A percentile compares a stretch with the other conserved stretches of the same genome.
These are phyloP conservation scores for Neotropicomus parvogracilis DNA, from an alignment of 1,284 basidiomycete species.

Conservation along the genomic window DNA sequence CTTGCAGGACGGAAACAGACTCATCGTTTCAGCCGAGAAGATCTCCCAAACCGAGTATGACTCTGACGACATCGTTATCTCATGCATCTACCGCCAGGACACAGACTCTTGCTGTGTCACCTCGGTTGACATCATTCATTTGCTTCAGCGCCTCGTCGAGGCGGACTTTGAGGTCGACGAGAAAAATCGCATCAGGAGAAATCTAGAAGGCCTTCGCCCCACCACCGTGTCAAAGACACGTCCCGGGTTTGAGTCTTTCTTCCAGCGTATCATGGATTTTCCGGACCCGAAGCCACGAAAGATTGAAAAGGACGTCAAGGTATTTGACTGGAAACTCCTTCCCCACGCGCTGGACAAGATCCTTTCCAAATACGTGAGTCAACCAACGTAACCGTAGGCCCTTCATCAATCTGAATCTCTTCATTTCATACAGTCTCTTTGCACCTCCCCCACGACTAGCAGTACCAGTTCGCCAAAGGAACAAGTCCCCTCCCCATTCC, in stretches of 20 bases:
- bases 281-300: slow-evolving; percentile 91
- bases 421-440: slow-evolving; percentile 40
- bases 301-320: slow-evolving; percentile 97
- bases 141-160: slow-evolving; percentile 85
- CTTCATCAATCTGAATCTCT: slow-evolving; percentile 8
- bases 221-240: slow-evolving; percentile 89
- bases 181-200: slow-evolving; percentile 93
- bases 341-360: slow-evolving; percentile 86
- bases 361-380: slow-evolving; percentile 88
- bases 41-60: slow-evolving; percentile 59
- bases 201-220: slow-evolving; percentile 89
- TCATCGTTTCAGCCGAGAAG: slow-evolving; percentile 62
- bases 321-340: slow-evolving; percentile 89
- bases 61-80: slow-evolving; percentile 62
- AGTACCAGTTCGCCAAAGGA: slow-evolving; percentile 8
- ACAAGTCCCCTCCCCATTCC: slow-evolving; percentile 3
- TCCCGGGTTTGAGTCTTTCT: slow-evolving; percentile 77
- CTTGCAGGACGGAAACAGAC: slow-evolving; percentile 54
- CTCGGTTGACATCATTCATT: slow-evolving; percentile 91
- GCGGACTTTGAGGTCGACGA: slow-evolving; percentile 88
- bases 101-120: slow-evolving; percentile 83
- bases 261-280: slow-evolving; percentile 94
- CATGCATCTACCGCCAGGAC: slow-evolving; percentile 87
- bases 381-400: background rate
- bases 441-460: slow-evolving; percentile 31